Evolutionary conservation across 75 land plant species (phyloP), one percentile per base, ranked within the genome.

Genomic region (Picea glauca): DNA sequence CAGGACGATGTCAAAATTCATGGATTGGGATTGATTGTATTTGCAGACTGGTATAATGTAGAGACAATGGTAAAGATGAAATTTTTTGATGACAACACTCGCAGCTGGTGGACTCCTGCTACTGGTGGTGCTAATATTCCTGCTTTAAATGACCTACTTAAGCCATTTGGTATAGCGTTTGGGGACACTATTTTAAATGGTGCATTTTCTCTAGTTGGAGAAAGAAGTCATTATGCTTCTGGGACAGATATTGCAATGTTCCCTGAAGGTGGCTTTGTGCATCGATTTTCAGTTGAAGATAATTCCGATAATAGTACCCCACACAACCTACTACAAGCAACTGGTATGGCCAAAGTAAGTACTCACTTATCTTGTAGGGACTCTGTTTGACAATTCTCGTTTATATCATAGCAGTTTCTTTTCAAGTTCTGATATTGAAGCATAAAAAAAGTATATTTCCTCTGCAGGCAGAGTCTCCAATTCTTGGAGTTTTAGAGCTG

Each of bases 41-140:
- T 97, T 88, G 92, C 93, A 63, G 99, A 97, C 61, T 97, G 99
- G 99, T 97, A 97, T 80, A 90, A 97, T 85, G 88, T 97, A 21
- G 98, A 94, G 9, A 91, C 98, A 8, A 97, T 97, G 98, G 88
- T 91, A 32, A 97, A 93, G 78, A 97, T 97, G 99, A 92, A 87
- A 78, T 97, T 97, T 83, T 97, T 94, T 84, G 99, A 97, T 85
- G 99, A 97, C 68, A 97, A 97, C 79, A 97, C 99, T 1, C 84
- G 99, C 12, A 97, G 99, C 78, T 97, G 99, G 99, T 97, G 99
- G 99, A 97, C 99, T 38, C 99, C 99, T 35, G 88, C 94, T n/a
- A 97, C 99, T 66, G 99, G 99, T 58, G 99, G 99, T 78, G 89
- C 99, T 70, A 97, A 97, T 81, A 80, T 97, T 68, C 99, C 99